Evolutionary conservation across 768 basidiomycete species (phyloP).

Genomic region (Leucocoprinus leucothites): DNA sequence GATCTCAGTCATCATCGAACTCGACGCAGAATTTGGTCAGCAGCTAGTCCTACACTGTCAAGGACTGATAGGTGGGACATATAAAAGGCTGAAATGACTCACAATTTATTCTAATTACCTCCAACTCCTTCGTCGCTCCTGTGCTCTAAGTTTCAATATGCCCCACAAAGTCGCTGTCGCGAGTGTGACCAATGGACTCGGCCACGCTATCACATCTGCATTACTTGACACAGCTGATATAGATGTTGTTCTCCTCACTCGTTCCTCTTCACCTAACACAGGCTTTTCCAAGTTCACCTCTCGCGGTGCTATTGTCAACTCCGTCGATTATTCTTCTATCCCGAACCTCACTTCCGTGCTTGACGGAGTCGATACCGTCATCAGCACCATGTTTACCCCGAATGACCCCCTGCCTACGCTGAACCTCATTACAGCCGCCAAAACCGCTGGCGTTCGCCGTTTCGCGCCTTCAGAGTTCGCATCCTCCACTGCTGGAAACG

Average conservation of each 20-base stretch:
- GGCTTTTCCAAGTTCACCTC: background rate
- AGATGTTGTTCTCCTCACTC: background rate
- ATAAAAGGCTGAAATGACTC: no score
- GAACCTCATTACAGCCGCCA: background rate
- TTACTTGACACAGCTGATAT: background rate
- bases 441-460: background rate
- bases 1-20: no score
- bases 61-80: no score
- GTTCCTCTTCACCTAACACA: background rate
- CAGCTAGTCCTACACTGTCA: no score
- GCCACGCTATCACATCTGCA: conserved; percentile 5
- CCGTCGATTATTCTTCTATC: background rate
- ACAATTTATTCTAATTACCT: no score
- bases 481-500: background rate
- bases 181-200: conserved; percentile 7
- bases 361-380: background rate
- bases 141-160: background rate
- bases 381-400: background rate
- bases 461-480: background rate
- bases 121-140: no score
- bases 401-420: background rate
- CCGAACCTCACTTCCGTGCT: background rate
- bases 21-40: no score
- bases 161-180: conserved; percentile 4
- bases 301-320: background rate